Base-by-base conservation (phyloP, 2,329 filamentous ascomycete genomes). In the Cytospora paraplurivora region DNA sequence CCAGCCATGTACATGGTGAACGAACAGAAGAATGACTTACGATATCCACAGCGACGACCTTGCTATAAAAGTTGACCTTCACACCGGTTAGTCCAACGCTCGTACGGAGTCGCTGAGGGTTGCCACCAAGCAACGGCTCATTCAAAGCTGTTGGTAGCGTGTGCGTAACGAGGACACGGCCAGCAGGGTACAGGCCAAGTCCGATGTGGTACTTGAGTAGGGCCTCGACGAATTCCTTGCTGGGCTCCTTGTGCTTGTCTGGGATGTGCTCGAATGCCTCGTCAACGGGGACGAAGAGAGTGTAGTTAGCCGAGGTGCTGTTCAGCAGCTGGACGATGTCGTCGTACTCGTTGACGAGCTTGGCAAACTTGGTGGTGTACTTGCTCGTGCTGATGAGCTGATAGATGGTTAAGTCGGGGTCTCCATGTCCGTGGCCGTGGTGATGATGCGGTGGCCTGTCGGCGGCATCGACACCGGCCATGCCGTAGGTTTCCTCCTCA, bases 251-350 rank as follows among this genome's bases (percentile, higher is more conserved):
- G 61, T 78, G 70, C 74, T 81, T 53, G 2, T 27, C 27, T 27
- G 82, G 83, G 32, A 87, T 75, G 68, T 83, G 78, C 66, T 89
- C 85, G 69, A 97, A 94, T 0, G 92, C 92, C 56, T 82, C 78
- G 73, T 97, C 86, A 1, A 85, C 87, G 0, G 93, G 93, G 1
- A 91, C 90, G 71, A 97, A 96, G 57, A 95, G 76, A 0, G 93
- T 97, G 71, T 89, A 86, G 75, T 94, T 93, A 27, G 84, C 80
- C 41, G 84, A 77, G 1, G 91, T 94, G 71, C 85, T 84, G 76
- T 96, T 95, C 34, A 97, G 83, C 4, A 87, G 74, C 60, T 89
- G 75, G 41, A 94, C 87, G 0, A 97, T 78, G 59, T 91, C 86
- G 1, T 87, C 82, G 72, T 90, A 88, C 66, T 92, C 82, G 66